phyloP scores from a whole-genome alignment of 2,329 filamentous ascomycete species.

The Aspergillus puulaauensis region DNA sequence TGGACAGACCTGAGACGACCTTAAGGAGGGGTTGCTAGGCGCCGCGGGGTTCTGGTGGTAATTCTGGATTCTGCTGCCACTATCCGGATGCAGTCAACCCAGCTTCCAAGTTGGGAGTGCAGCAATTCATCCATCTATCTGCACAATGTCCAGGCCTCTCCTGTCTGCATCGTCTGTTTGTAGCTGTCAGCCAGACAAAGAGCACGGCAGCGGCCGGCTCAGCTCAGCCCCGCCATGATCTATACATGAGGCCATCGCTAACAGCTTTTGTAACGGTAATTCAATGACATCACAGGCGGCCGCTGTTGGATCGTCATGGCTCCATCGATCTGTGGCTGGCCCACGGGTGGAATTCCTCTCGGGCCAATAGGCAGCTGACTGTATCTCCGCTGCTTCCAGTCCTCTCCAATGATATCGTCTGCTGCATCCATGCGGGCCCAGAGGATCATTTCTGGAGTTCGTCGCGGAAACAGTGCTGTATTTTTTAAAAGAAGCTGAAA shows the following conservation, averaged over 20 bases:
- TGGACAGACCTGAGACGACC: background rate
- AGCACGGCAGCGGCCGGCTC: background rate
- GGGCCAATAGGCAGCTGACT: slow-evolving; percentile 20
- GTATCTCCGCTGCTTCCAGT: slow-evolving; percentile 12
- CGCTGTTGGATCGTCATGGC: slow-evolving; percentile 32
- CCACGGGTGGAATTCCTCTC: slow-evolving; percentile 23
- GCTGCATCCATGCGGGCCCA: slow-evolving; percentile 22
- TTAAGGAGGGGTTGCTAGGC: background rate
- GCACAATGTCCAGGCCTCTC: too few species aligned
- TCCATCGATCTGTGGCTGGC: slow-evolving; percentile 30
- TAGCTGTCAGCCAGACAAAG: background rate
- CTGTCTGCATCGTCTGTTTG: background rate
- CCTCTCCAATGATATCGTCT: slow-evolving; percentile 26
- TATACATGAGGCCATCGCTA: slow-evolving; percentile 1
- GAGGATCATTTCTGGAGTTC: slow-evolving; percentile 8
- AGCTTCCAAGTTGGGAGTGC: too few species aligned
- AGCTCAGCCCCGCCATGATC: background rate
- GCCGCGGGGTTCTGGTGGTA: background rate
- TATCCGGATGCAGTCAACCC: background rate
- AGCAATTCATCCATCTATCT: too few species aligned
- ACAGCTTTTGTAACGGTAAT: background rate
- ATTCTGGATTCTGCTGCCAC: background rate
- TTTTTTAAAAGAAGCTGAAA: background rate
- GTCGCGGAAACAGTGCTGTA: background rate
- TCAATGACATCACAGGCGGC: slow-evolving; percentile 11